Conservation (phyloP, 2,329 filamentous ascomycete genomes). For the Xylariaceae sp. region DNA sequence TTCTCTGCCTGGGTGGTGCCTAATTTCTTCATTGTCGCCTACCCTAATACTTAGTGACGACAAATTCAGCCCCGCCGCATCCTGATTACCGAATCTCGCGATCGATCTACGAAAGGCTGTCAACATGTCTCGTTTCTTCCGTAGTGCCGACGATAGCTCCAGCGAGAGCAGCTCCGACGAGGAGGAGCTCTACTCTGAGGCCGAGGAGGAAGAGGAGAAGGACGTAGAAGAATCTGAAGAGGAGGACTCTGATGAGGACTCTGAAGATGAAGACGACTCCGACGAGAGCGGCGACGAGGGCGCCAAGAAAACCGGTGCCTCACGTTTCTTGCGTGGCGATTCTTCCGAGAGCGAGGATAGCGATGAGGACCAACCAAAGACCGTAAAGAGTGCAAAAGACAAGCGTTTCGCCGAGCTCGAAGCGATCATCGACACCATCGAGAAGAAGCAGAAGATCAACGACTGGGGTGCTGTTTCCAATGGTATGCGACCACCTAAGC, state of each 20-base stretch:
- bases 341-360: conserved; percentile 75
- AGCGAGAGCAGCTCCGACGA: conserved; percentile 94
- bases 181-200: conserved; percentile 84
- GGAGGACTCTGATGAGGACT: conserved; percentile 45
- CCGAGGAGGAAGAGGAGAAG: conserved; percentile 59
- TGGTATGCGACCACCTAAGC: conserved; percentile 50
- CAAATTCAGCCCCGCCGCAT: neutral
- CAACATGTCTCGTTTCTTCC: conserved; percentile 95
- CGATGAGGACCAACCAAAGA: conserved; percentile 76
- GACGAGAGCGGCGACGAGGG: conserved; percentile 60
- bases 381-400: conserved; percentile 97
- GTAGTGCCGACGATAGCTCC: conserved; percentile 85
- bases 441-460: conserved; percentile 95
- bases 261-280: conserved; percentile 47
- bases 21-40: conserved; percentile 2
- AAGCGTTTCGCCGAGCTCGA: conserved; percentile 95
- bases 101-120: conserved; percentile 21
- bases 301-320: conserved; percentile 63
- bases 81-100: neutral
- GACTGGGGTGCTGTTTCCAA: conserved; percentile 92
- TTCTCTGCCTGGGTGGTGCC: conserved; percentile 5
- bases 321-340: conserved; percentile 75
- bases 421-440: conserved; percentile 79
- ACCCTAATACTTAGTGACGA: neutral
- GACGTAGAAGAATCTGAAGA: conserved; percentile 50